Conservation (phyloP, 2,329 filamentous ascomycete species). For the Epichloe bromicola region DNA sequence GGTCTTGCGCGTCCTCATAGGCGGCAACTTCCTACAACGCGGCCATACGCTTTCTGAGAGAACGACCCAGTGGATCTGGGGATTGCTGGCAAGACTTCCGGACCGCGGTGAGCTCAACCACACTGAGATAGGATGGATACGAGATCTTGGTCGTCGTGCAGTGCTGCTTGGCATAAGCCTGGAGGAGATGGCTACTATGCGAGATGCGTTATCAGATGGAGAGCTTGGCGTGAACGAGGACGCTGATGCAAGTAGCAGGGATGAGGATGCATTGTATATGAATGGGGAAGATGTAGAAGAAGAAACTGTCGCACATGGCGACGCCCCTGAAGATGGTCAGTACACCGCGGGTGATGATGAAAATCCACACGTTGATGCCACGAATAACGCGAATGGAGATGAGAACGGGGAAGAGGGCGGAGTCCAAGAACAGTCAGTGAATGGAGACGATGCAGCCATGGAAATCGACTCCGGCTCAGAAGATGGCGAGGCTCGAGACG, state of each 20-base stretch:
- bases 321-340: background rate
- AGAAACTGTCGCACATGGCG: background rate
- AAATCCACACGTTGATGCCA: background rate
- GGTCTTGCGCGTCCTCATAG: constrained; percentile 53
- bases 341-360: constrained; percentile 10
- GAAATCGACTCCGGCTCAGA: constrained; percentile 27
- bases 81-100: constrained; percentile 61
- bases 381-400: background rate
- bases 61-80: constrained; percentile 77
- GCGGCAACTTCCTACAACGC: constrained; percentile 48
- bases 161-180: constrained; percentile 44
- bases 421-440: constrained; percentile 3
- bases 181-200: constrained; percentile 36
- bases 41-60: constrained; percentile 47
- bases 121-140: constrained; percentile 59
- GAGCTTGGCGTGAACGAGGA: constrained; percentile 30
- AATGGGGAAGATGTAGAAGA: constrained; percentile 12
- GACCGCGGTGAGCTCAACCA: constrained; percentile 64
- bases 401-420: constrained; percentile 7
- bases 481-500: constrained; percentile 19
- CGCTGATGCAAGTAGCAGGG: constrained; percentile 31
- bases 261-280: constrained; percentile 22
- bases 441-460: constrained; percentile 26
- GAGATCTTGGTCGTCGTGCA: constrained; percentile 70
- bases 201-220: constrained; percentile 28